phyloP scores from a whole-genome alignment of 345 rosid species.

The Aquilaria yunnanensis region DNA sequence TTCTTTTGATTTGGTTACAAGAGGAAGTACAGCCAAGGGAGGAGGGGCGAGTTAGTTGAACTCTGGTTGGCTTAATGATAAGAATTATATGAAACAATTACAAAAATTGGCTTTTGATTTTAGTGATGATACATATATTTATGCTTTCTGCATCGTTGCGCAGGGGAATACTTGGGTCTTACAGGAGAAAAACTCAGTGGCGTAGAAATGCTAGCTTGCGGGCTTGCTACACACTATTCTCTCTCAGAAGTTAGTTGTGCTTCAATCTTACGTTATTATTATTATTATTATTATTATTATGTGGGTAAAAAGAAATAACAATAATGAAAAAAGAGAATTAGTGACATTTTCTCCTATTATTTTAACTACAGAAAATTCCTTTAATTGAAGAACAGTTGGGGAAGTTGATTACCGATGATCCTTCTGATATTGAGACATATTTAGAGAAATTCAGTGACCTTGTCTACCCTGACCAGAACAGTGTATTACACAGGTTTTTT shows the following conservation, averaged over 20 bases:
- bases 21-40: no score
- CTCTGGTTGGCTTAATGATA: no score
- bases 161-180: constrained; percentile 90
- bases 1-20: no score
- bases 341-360: no score
- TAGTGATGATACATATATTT: no score
- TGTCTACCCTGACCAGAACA: constrained; percentile 52
- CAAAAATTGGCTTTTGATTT: no score
- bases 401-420: constrained; percentile 74
- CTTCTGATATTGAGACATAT: constrained; percentile 67
- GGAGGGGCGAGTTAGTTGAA: no score
- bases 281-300: not conserved
- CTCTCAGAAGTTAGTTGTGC: constrained; percentile 40
- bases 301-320: not conserved
- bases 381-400: constrained; percentile 62
- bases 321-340: not conserved
- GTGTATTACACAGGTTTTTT: constrained; percentile 67
- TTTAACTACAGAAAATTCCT: constrained; percentile 45
- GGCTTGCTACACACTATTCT: constrained; percentile 85
- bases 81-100: no score
- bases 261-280: not conserved
- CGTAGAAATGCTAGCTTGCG: constrained; percentile 86
- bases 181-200: constrained; percentile 81
- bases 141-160: constrained; percentile 10
- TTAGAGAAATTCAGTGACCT: constrained; percentile 60